Evolutionary conservation across 805 yeast species (phyloP), one percentile per base, ranked within the genome.

Genomic region (Wickerhamomyces tratensis): DNA sequence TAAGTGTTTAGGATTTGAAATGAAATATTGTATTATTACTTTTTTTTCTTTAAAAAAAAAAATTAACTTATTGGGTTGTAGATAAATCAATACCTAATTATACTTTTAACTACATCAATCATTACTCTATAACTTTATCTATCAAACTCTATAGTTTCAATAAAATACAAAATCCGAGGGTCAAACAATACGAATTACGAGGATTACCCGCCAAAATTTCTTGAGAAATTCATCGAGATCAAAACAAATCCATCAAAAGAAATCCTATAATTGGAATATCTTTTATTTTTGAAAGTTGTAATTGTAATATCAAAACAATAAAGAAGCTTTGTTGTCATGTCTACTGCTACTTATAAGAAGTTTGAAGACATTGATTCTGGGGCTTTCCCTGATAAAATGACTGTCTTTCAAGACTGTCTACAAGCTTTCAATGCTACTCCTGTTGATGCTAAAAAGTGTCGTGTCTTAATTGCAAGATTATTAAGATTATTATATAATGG

Each of bases 351-450:
- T 38, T 87, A 86, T 66, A 88, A 87, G 69, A 85, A 86, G 68
- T 77, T 74, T 64, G 96, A 88, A 58, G 87, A 84, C 59, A 59
- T 76, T 43, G 86, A 74, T 51, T 69, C 82, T 40, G 79, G 82
- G 44, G 68, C 72, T 33, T 63, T 76, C 52, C 94, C 95, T 43
- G 98, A 93, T 66, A 89, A 89, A 66, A 93, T 93, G 98, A 82
- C 96, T 10, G 89, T 93, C 48, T 91, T 84, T 63, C 98, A 93
- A 66, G 96, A 89, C 61, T 89, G 97, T 70, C 69, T 86, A 57
- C 85, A 85, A 51, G 89, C 86, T 46, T 93, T 93, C 74, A 91
- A 89, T 68, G 86, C 89, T 49, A 75, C 93, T 37, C 95, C 95
- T 10, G 82, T 89, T 46, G 82, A 85, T 54, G 85, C 97, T 27